Base-by-base conservation (phyloP, 148 eudicot species). In the Cornus florida region DNA sequence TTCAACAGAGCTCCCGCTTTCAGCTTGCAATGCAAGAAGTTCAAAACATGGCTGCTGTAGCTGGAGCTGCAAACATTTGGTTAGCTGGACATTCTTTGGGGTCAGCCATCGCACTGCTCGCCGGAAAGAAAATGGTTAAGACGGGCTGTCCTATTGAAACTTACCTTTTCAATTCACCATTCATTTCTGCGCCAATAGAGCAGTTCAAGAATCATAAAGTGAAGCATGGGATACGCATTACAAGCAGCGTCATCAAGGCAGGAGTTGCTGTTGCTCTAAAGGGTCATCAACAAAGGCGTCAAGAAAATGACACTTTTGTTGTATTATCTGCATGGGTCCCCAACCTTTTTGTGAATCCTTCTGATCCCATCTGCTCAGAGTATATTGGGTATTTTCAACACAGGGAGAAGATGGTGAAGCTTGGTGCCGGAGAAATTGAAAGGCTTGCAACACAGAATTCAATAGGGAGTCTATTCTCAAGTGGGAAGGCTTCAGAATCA, bases 91-190 rank as follows among this genome's bases (percentile, higher is more conserved):
- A 94, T 69, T 90, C 98, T 10, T 35, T 92, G 53, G 98, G 98
- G 5, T 82, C 97, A 13, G 89, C 97, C 67, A 86, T 89, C 23
- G 97, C 97, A 5, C 79, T 94, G 66, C 87, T 85, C n/a, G 82
- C 84, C 0, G 98, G 98, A 41, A 85, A 87, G 73, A 83, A 86
- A 10, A 82, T 91, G 88, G 94, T 86, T 10, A 92, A 84, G 73
- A 33, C 32, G n/a, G 79, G 85, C 1, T 53, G 56, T 43, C 83
- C 39, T 53, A 66, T 92, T 23, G 98, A 94, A 71, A 82, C 94
- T 0, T 94, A 88, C 82, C 90, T 94, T 5, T 94, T 94, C 78
- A 92, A 94, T 79, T 97, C 98, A 20, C 98, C 98, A 1, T 92
- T 86, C 75, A 28, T 74, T 4, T 85, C 92, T 35, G 80, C 82